Conservation (phyloP, 805 yeast genomes). For the Saccharomyces mikatae region DNA sequence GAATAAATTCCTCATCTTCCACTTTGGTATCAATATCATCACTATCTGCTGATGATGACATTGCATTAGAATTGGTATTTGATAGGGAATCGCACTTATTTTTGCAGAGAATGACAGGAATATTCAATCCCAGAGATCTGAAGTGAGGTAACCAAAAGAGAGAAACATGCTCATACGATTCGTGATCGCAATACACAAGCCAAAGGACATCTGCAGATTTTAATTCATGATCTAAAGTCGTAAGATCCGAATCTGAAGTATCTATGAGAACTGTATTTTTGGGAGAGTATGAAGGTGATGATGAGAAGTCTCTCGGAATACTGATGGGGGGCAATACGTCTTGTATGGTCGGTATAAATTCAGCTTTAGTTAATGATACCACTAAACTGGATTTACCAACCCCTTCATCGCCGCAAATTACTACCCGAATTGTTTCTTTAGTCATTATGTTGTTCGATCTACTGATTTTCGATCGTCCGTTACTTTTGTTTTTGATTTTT, state of each 20-base stretch:
- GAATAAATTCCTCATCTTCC: conserved; percentile 73
- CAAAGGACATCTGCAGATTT: conserved; percentile 84
- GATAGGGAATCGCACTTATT: conserved; percentile 55
- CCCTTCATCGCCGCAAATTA: conserved; percentile 90
- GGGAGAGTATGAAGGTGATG: conserved; percentile 46
- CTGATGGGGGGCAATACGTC: conserved; percentile 76
- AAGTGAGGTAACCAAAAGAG: conserved; percentile 92
- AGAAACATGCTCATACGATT: conserved; percentile 86
- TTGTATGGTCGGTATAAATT: conserved; percentile 68
- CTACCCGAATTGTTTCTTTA: conserved; percentile 61
- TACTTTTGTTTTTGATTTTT: not conserved
- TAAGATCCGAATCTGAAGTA: conserved; percentile 62
- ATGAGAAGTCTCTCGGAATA: conserved; percentile 64
- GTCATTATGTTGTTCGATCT: conserved; percentile 20
- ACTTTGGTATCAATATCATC: conserved; percentile 35
- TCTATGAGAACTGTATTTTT: conserved; percentile 69
- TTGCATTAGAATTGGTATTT: conserved; percentile 4
- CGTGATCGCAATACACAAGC: conserved; percentile 91
- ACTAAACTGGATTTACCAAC: conserved; percentile 80
- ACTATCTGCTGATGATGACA: conserved; percentile 1
- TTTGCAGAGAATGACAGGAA: conserved; percentile 87
- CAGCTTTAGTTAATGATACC: conserved; percentile 73
- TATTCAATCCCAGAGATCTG: conserved; percentile 84
- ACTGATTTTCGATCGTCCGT: not conserved
- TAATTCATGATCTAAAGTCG: conserved; percentile 58